These are phyloP conservation scores for Apodospora peruviana DNA, from an alignment of 495 filamentous ascomycete genomes.

Conservation along the genomic window DNA sequence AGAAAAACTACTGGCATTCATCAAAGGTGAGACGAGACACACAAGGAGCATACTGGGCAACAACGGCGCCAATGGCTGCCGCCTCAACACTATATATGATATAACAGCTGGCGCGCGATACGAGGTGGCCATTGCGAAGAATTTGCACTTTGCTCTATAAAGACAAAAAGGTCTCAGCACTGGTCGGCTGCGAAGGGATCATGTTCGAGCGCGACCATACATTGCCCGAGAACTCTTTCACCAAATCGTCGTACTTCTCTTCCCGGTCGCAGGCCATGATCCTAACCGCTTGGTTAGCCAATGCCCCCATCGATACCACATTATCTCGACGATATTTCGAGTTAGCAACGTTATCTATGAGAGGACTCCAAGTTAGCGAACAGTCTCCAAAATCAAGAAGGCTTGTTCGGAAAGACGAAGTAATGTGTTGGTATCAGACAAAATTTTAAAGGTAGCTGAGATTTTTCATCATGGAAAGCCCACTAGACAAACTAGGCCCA, in stretches of 20 bases:
- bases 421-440: constrained; percentile 61
- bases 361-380: constrained; percentile 16
- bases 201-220: constrained; percentile 36
- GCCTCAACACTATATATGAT: constrained; percentile 98
- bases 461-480: constrained; percentile 89
- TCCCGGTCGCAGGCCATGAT: constrained; percentile 90
- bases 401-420: constrained; percentile 4
- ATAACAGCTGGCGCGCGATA: constrained; percentile 90
- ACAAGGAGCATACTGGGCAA: constrained; percentile 86
- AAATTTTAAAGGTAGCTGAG: constrained; percentile 90
- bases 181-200: constrained; percentile 24
- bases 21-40: constrained; percentile 45
- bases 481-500: constrained; percentile 25
- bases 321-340: neutral
- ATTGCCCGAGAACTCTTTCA: constrained; percentile 70
- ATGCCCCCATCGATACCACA: constrained; percentile 6
- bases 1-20: constrained; percentile 2
- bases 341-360: constrained; percentile 3
- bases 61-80: constrained; percentile 77
- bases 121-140: constrained; percentile 85
- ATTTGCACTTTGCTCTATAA: constrained; percentile 67
- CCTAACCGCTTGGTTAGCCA: constrained; percentile 41
- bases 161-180: constrained; percentile 49
- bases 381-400: constrained; percentile 3
- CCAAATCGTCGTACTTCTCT: constrained; percentile 73